Evolutionary conservation across 1,284 basidiomycete genomes (phyloP), one percentile per base, ranked within the genome.

Genomic region (Takashimella koratensis): DNA sequence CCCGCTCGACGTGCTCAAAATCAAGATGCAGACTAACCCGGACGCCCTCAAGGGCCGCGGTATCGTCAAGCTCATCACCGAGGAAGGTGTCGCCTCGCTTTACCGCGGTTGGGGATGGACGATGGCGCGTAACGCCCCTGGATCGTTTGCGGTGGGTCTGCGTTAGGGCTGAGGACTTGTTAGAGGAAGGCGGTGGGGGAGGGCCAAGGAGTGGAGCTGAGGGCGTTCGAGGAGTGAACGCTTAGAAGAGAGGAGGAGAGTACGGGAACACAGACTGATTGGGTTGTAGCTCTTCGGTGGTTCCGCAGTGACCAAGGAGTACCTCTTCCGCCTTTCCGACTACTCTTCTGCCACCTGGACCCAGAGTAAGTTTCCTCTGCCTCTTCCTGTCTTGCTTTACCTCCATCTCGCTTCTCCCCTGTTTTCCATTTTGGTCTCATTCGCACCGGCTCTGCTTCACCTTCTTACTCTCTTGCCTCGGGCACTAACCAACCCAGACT

Each of bases 41-140:
- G 92, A 95, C 67, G 91, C 93, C 2, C 91, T 96, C 83, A 87
- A 89, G 50, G 90, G 90, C 43, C 87, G 95, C 39, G 93, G 94
- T 39, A 83, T 96, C 65, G 62, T 96, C 54, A 86, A 87, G 51
- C 93, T 98, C 63, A 84, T 98, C 73, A 78, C 86, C 63, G 94
- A 98, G 65, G 96, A 98, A 73, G 92, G 94, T 54, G 68, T 82
- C 51, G 86, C 83, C 11, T 83, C 87, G 2, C 83, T 98, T 39
- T 98, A 98, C 79, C 86, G 93, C 62, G 95, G 95, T 40, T 97
- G 93, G 90, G 95, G 94, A 52, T 98, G 95, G 95, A 98, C 95
- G 36, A 90, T 97, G 80, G 94, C 93, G 1, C 84, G 95, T 53
- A 98, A 98, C 72, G 95, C 95, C 2, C 95, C 95, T 2, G 95